Base-by-base conservation (phyloP, 371 early-diverging fungal species). In the Chytridiales sp. region DNA sequence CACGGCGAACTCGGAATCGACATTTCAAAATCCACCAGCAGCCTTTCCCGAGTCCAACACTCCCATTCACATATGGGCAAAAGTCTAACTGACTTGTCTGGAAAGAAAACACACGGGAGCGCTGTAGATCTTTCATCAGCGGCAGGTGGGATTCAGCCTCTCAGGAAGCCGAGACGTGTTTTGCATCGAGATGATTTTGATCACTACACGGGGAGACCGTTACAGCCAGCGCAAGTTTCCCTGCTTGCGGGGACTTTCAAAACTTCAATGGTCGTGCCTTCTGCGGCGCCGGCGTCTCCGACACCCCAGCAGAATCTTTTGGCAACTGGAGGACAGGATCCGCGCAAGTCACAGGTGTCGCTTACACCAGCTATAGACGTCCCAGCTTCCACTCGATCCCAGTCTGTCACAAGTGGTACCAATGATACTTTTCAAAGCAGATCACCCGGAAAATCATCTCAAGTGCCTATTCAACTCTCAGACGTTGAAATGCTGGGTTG, bases 401-500 rank as follows among this genome's bases (percentile, higher is more conserved):
- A 17, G 8, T 8, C 11, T 17, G 38, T 38, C 17, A 38, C 38
- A 6, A 32, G 32, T 27, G 48, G 4, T 5, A 24, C 32, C 8
- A 5, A 13, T 29, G 32, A 15, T 6, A 24, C n/a, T n/a, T 48
- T 6, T 48, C 48, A 32, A 26, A 6, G 4, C 29, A 9, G 6
- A 9, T 27, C 4, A 26, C 4, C 8, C 30, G 32, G 26, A 15
- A 5, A 5, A 26, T 29, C 21, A 15, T 5, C 4, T 48, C 48
- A 24, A 15, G 9, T 30, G 48, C 30, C 5, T 48, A 48, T n/a
- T 19, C 26, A 51, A 22, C 4, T 32, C 13, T 34, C 35, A 8
- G 31, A 31, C n/a, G 31, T 51, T 21, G 52, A 51, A 34, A 21
- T 51, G 22, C 11, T 51, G 6, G 52, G 36, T 31, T 51, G 52